These are phyloP conservation scores for Chlorella vulgaris DNA, from an alignment of 139 green algal genomes.

Conservation along the genomic window DNA sequence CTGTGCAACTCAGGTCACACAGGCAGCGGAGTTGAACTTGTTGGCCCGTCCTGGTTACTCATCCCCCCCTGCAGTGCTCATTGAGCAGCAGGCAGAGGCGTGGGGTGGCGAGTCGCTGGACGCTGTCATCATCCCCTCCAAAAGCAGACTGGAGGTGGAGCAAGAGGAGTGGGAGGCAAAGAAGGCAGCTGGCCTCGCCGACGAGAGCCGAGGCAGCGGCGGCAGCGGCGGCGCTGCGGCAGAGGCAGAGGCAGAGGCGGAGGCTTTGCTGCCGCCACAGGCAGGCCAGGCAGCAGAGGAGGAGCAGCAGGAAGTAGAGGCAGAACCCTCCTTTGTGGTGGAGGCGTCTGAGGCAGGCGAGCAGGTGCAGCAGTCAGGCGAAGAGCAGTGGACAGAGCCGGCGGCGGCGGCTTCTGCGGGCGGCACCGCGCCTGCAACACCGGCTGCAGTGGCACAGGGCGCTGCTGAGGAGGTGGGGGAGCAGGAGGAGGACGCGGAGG, in stretches of 20 bases:
- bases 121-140: background rate
- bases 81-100: constrained; percentile 21
- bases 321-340: background rate
- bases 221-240: background rate
- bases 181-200: background rate
- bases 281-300: background rate
- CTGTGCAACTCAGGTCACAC: too few relatives aligned
- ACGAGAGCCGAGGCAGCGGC: background rate
- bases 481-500: background rate
- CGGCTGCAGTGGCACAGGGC: background rate
- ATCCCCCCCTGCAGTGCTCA: background rate
- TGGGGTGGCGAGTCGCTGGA: constrained; percentile 28
- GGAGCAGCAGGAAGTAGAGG: background rate
- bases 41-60: too few relatives aligned
- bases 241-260: background rate
- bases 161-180: constrained; percentile 10
- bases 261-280: background rate
- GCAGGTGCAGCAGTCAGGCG: background rate
- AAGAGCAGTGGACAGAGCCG: background rate
- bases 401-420: background rate
- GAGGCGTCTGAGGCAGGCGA: background rate
- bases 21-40: too few relatives aligned
- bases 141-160: constrained; percentile 10
- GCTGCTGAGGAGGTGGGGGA: background rate
- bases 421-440: constrained; percentile 1